Conservation (phyloP, 345 rosid species). For the Cardamine occulta region DNA sequence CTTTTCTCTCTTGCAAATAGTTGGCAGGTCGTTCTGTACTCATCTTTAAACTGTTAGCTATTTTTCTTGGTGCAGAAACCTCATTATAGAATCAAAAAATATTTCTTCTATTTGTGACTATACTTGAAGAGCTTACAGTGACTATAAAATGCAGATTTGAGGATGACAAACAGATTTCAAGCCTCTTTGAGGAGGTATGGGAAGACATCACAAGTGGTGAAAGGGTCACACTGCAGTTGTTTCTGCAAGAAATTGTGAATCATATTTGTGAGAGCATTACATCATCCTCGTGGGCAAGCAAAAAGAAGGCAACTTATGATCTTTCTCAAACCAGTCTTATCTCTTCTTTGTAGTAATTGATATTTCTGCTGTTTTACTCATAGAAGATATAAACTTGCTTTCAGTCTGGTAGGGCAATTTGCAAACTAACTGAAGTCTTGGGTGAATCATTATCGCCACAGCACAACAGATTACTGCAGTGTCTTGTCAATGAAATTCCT, state of each 20-base stretch:
- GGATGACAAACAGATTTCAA: slow-evolving; percentile 81
- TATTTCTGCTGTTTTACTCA: slow-evolving; percentile 22
- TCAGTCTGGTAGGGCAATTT: slow-evolving; percentile 84
- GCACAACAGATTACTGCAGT: slow-evolving; percentile 59
- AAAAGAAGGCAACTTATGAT: slow-evolving; percentile 58
- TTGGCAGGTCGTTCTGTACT: slow-evolving; percentile 3
- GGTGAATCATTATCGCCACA: slow-evolving; percentile 77
- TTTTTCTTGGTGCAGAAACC: slow-evolving; percentile 3
- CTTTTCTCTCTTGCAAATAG: neutral
- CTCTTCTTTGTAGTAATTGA: slow-evolving; percentile 5
- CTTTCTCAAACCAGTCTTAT: slow-evolving; percentile 15
- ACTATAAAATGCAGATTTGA: slow-evolving; percentile 69
- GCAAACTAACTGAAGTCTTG: slow-evolving; percentile 83
- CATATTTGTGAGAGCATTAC: slow-evolving; percentile 74
- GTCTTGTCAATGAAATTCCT: slow-evolving; percentile 81
- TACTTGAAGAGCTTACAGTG: slow-evolving; percentile 1
- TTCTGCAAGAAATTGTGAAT: slow-evolving; percentile 74
- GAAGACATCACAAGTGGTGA: slow-evolving; percentile 93
- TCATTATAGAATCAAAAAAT: neutral
- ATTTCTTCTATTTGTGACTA: slow-evolving; percentile 3
- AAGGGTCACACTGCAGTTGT: slow-evolving; percentile 78
- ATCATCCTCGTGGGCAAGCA: slow-evolving; percentile 91
- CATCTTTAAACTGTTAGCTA: neutral
- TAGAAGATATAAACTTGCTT: slow-evolving; percentile 27
- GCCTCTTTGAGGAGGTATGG: slow-evolving; percentile 94